Conservation (phyloP, 2,329 filamentous ascomycete species). For the Boeremia lycopersici region DNA sequence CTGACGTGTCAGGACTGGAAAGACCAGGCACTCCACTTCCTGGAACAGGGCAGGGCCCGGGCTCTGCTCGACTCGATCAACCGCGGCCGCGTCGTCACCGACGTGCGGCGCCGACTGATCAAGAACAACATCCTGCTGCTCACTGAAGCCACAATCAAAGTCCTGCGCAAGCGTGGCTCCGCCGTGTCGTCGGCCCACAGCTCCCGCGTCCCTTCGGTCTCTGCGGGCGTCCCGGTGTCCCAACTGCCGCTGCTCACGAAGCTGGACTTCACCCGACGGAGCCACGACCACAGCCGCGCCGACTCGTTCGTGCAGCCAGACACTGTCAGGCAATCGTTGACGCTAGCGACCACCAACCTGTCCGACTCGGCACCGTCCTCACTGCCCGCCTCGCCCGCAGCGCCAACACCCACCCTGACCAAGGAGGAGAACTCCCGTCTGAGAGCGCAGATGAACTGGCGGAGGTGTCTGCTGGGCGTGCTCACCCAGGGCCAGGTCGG, state of each 20-base stretch:
- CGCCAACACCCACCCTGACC: background rate
- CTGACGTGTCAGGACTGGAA: background rate
- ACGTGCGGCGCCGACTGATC: background rate
- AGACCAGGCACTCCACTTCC: background rate
- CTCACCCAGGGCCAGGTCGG: background rate
- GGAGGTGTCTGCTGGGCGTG: background rate
- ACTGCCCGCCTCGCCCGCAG: background rate
- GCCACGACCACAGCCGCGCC: background rate
- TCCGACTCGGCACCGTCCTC: background rate
- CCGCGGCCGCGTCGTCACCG: background rate
- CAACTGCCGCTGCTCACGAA: background rate
- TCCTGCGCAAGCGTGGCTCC: background rate
- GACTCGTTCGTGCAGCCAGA: background rate
- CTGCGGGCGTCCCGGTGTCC: background rate
- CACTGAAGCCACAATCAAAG: background rate
- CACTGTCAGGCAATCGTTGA: background rate
- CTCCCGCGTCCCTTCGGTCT: background rate
- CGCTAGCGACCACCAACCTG: background rate
- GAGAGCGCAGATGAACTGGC: background rate
- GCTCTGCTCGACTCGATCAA: slow-evolving; percentile 1
- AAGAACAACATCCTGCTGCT: background rate
- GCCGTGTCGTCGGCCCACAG: background rate
- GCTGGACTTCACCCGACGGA: background rate
- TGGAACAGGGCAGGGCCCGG: background rate
- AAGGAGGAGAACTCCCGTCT: background rate